Conservation (phyloP, 176 grass and related monocot species). For the Eremochloa ophiuroides region DNA sequence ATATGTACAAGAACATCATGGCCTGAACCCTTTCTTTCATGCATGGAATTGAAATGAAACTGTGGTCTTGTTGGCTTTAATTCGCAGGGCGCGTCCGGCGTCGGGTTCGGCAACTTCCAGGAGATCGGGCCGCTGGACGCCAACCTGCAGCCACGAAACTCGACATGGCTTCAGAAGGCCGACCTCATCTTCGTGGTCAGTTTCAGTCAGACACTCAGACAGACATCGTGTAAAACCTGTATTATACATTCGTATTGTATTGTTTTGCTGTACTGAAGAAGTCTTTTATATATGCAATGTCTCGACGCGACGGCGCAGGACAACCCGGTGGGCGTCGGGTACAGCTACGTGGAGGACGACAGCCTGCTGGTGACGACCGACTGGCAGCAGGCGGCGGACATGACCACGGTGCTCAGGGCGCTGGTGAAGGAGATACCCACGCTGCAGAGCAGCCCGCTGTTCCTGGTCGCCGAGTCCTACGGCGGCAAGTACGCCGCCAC, state of each 20-base stretch:
- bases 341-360: slow-evolving; percentile 74
- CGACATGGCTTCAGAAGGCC: not conserved
- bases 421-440: slow-evolving; percentile 32
- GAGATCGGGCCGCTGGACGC: not conserved
- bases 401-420: slow-evolving; percentile 48
- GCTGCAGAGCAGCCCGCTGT: slow-evolving; percentile 57
- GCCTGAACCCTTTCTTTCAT: no score
- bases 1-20: no score
- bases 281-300: no score
- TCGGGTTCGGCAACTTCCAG: not conserved
- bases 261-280: no score
- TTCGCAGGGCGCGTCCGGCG: not conserved
- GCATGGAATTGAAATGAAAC: no score
- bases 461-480: slow-evolving; percentile 76
- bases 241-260: no score
- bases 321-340: slow-evolving; percentile 85
- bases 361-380: slow-evolving; percentile 61
- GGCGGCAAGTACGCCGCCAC: slow-evolving; percentile 80
- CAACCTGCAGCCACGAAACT: not conserved
- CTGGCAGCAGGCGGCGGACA: slow-evolving; percentile 48
- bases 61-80: no score
- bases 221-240: no score
- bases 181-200: not conserved
- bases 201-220: no score
- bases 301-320: no score